Evolutionary conservation across 148 eudicot genomes (phyloP).

Genomic region (Nepenthes gracilis): DNA sequence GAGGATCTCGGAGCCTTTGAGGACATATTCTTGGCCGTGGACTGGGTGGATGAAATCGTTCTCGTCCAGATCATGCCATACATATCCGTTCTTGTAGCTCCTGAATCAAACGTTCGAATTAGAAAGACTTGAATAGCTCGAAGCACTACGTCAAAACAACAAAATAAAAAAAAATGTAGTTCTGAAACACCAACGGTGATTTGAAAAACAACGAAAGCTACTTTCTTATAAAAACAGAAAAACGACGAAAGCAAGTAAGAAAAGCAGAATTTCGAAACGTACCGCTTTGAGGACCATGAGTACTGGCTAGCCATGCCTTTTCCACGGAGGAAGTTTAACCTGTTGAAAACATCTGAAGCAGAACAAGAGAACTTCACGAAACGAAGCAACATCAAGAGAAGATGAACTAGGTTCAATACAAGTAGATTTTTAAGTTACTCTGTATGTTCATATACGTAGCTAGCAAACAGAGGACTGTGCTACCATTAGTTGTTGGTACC

Average conservation of each 20-base stretch:
- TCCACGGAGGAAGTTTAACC: conserved; percentile 74
- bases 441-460: background rate
- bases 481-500: conserved; percentile 9
- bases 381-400: background rate
- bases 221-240: background rate
- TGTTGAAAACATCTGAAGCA: conserved; percentile 50
- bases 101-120: conserved; percentile 18
- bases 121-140: background rate
- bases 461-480: no score
- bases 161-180: background rate
- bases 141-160: background rate
- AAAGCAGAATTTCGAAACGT: background rate
- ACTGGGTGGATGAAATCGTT: conserved; percentile 80
- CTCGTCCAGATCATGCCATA: conserved; percentile 81
- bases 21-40: conserved; percentile 72
- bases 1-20: conserved; percentile 82
- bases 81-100: conserved; percentile 84
- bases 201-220: no score
- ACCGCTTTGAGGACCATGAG: conserved; percentile 87
- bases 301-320: conserved; percentile 63
- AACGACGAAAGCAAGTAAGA: background rate
- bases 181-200: no score
- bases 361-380: background rate
- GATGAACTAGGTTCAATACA: no score
- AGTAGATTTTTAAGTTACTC: no score